Evolutionary conservation across 2,329 filamentous ascomycete species (phyloP).

Genomic region (Aureobasidium sp.): DNA sequence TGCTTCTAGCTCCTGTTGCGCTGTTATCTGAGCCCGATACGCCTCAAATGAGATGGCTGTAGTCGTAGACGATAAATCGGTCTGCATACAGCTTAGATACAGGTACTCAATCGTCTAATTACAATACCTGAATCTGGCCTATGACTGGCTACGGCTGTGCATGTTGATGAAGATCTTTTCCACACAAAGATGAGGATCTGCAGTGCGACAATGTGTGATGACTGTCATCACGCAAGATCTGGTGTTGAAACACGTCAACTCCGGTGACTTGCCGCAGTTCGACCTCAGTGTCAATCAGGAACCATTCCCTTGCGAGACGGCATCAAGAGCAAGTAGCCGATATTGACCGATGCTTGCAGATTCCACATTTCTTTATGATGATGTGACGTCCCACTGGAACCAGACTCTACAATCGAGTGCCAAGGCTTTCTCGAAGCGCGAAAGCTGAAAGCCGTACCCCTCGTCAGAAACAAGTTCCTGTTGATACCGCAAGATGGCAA

Average conservation of each 20-base stretch:
- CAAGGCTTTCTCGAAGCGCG: neutral
- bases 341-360: neutral
- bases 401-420: neutral
- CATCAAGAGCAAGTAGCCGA: neutral
- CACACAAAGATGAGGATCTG: neutral
- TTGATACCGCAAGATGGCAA: neutral
- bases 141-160: neutral
- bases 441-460: neutral
- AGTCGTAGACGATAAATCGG: neutral
- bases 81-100: neutral
- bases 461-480: neutral
- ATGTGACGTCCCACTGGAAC: neutral
- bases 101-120: neutral
- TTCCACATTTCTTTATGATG: neutral
- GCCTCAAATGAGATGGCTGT: neutral
- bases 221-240: neutral
- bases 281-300: slow-evolving; percentile 1
- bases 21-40: neutral
- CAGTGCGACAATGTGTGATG: slow-evolving; percentile 1
- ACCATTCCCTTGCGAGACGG: neutral
- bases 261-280: slow-evolving; percentile 6
- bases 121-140: neutral
- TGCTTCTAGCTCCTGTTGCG: neutral
- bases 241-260: slow-evolving; percentile 9
- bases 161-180: neutral